Percentiles rank a stretch among this genome's conserved stretches.
These are phyloP conservation scores for Wickerhamomyces silvicola DNA, from an alignment of 805 yeast genomes.

Conservation along the genomic window DNA sequence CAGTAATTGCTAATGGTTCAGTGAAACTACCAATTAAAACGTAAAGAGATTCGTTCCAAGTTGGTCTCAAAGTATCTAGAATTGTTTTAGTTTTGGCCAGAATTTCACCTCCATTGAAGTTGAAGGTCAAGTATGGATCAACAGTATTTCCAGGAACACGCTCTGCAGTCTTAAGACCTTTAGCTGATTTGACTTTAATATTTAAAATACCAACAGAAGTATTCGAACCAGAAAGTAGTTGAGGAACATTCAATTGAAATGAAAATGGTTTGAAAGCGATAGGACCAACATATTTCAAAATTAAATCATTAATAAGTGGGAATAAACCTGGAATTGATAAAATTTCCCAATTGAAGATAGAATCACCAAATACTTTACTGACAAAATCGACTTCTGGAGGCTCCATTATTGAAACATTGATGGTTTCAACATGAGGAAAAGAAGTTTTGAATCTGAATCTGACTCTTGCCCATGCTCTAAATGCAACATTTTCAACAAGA, in stretches of 20 bases:
- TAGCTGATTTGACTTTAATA: slow-evolving; percentile 60
- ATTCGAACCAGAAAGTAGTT: slow-evolving; percentile 79
- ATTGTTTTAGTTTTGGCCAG: slow-evolving; percentile 67
- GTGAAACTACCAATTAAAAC: slow-evolving; percentile 67
- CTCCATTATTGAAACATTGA: slow-evolving; percentile 76
- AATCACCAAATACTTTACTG: slow-evolving; percentile 66
- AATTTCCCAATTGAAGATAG: slow-evolving; percentile 81
- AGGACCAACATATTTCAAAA: slow-evolving; percentile 82
- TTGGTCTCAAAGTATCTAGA: slow-evolving; percentile 62
- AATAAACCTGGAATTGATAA: slow-evolving; percentile 83
- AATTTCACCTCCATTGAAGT: slow-evolving; percentile 45
- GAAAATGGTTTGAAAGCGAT: slow-evolving; percentile 85
- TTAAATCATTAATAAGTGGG: slow-evolving; percentile 77
- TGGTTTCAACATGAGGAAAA: slow-evolving; percentile 91
- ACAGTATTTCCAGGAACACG: slow-evolving; percentile 65
- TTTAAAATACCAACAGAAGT: slow-evolving; percentile 85
- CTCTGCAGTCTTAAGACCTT: slow-evolving; percentile 61
- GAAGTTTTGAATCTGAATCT: slow-evolving; percentile 84
- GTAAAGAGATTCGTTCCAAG: slow-evolving; percentile 76
- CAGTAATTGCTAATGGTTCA: slow-evolving; percentile 71
- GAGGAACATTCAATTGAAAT: slow-evolving; percentile 88
- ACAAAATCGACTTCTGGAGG: slow-evolving; percentile 87
- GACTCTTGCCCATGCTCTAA: slow-evolving; percentile 67
- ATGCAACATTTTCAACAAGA: slow-evolving; percentile 71
- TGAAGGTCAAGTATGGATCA: slow-evolving; percentile 83